A percentile compares a stretch with the other conserved stretches of the same genome.
phyloP scores from a whole-genome alignment of 2,329 filamentous ascomycete genomes.

The Venturia oleaginea region DNA sequence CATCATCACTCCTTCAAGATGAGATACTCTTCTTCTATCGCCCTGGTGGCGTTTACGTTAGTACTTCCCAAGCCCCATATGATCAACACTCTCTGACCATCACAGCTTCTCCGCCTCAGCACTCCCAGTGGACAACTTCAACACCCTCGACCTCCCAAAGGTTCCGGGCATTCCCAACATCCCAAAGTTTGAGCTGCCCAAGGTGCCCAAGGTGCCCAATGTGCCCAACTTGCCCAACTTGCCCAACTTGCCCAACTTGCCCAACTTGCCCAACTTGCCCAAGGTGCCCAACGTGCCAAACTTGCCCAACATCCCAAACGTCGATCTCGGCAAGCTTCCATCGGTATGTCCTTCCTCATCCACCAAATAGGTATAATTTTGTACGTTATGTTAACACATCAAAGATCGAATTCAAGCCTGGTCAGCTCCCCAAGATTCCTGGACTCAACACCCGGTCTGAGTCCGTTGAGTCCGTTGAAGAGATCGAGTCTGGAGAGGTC shows the following conservation, averaged over 20 bases:
- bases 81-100: neutral
- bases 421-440: too few species aligned
- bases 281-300: too few species aligned
- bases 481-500: too few species aligned
- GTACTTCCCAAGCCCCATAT: neutral
- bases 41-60: conserved; percentile 4
- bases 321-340: neutral
- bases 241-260: too few species aligned
- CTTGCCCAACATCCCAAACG: neutral
- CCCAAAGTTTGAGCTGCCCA: too few species aligned
- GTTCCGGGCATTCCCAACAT: too few species aligned
- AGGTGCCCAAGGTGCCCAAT: too few species aligned
- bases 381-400: neutral
- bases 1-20: neutral
- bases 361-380: neutral
- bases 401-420: neutral
- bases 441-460: too few species aligned
- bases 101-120: neutral
- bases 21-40: neutral
- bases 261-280: too few species aligned
- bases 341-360: neutral
- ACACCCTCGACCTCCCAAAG: too few species aligned
- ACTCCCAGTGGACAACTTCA: neutral
- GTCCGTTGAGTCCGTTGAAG: too few species aligned
- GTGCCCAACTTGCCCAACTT: too few species aligned